Conservation (phyloP, 1,284 basidiomycete genomes). For the Crucibulum parvulum region DNA sequence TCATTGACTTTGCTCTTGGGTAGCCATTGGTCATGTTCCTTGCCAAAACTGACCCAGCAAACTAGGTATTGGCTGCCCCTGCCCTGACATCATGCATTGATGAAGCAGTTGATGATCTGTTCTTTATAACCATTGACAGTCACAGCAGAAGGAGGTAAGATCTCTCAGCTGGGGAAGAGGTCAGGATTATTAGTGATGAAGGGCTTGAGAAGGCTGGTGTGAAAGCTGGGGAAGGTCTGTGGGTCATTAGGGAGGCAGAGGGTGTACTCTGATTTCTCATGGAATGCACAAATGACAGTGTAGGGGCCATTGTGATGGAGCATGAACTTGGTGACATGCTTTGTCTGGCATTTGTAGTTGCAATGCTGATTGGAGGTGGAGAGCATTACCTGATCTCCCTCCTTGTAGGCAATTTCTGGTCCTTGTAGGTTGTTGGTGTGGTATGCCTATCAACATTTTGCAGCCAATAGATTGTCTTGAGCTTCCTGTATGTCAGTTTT, state of each 20-base stretch:
- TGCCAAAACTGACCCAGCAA: conserved; percentile 12
- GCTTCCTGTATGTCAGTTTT: conserved; percentile 16
- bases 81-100: conserved; percentile 20
- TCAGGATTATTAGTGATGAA: conserved; percentile 7
- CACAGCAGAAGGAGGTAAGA: conserved; percentile 11
- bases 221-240: conserved; percentile 7
- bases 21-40: conserved; percentile 29
- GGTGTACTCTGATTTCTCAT: background rate
- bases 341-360: conserved; percentile 8
- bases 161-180: conserved; percentile 10
- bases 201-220: conserved; percentile 5
- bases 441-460: conserved; percentile 24
- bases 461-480: conserved; percentile 20
- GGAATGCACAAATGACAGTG: background rate
- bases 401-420: conserved; percentile 9
- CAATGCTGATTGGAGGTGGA: background rate
- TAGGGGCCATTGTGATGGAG: conserved; percentile 19
- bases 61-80: conserved; percentile 20
- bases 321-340: conserved; percentile 18
- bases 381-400: conserved; percentile 15
- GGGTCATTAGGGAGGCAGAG: conserved; percentile 5
- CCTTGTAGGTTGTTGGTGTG: conserved; percentile 18
- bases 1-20: conserved; percentile 19
- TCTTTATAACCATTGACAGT: conserved; percentile 24
- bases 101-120: conserved; percentile 25